A percentile compares a stretch with the other conserved stretches of the same genome.
These are phyloP conservation scores for Spirogloea muscicola DNA, from an alignment of 139 green algal genomes.

Conservation along the genomic window DNA sequence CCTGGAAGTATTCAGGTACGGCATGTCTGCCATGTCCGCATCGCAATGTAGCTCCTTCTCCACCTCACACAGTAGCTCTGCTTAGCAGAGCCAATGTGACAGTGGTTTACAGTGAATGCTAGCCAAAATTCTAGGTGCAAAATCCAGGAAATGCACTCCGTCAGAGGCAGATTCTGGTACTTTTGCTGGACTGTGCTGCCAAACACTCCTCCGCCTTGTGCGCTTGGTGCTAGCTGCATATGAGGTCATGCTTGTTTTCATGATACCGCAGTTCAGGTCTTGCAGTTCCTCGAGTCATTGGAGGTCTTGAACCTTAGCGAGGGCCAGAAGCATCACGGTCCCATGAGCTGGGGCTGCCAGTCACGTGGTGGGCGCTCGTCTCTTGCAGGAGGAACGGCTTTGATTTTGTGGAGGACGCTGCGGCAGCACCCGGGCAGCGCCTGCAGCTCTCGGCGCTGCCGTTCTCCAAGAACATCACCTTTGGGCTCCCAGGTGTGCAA, in stretches of 20 bases:
- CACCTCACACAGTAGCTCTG: too few relatives aligned
- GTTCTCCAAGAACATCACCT: constrained; percentile 61
- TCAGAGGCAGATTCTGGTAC: neutral
- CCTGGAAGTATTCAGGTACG: constrained; percentile 39
- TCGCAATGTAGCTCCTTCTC: neutral
- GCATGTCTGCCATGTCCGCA: constrained; percentile 9
- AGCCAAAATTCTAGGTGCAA: too few relatives aligned
- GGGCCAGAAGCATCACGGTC: neutral
- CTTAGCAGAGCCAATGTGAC: too few relatives aligned
- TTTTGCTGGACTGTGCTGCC: neutral
- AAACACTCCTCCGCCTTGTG: neutral
- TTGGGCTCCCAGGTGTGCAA: constrained; percentile 51
- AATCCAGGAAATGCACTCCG: neutral
- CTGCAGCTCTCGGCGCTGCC: constrained; percentile 53
- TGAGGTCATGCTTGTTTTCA: too few relatives aligned
- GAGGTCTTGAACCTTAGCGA: neutral
- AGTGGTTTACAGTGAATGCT: too few relatives aligned
- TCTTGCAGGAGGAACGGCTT: constrained; percentile 85
- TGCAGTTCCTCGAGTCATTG: too few relatives aligned
- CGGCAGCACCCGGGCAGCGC: neutral
- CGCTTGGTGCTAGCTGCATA: neutral
- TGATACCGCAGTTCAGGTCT: too few relatives aligned
- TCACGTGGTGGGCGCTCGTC: constrained; percentile 56
- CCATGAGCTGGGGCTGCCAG: constrained; percentile 1
- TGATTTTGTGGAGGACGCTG: constrained; percentile 70